Base-by-base conservation (phyloP, 192 early-diverging fungal genomes). In the Podila epicladia region DNA sequence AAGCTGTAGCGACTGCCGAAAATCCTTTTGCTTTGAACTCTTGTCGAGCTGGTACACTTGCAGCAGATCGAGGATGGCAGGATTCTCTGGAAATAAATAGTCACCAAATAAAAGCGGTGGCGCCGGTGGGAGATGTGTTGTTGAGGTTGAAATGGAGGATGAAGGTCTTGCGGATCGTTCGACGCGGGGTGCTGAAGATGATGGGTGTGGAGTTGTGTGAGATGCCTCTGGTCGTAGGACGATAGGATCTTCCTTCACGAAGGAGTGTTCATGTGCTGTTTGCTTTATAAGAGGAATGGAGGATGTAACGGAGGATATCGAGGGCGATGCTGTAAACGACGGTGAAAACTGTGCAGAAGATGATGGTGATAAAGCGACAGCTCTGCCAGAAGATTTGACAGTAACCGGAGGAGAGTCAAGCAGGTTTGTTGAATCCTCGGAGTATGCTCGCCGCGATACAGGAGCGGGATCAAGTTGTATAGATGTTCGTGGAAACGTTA, bases 41-140 rank as follows among this genome's bases (percentile, higher is more conserved):
- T 75, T 83, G 73, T 83, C 82, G 41, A 83, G 71, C n/a, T 63
- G 58, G 20, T 72, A 72, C 22, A 83, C 64, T n/a, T 83, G 74
- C 0, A 57, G 70, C 15, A 83, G 49, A 49, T 75, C 82, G 22
- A 51, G 67, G 5, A 83, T 33, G 9, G 77, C 62, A 4, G 77
- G 77, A 67, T 73, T 55, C 35, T 80, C 77, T 5, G 77, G 77
- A 62, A 80, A 80, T 8, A 60, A 49, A 31, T 80, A 80, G 58
- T 80, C 77, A 19, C 77, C 77, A 69, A 80, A 80, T 32, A 60
- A 69, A 19, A 80, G 38, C 20, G 75, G 70, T 9, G 64, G 15
- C 48, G 32, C 45, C 13, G 69, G 65, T 3, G 33, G 59, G 24
- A 41, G 13, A 4, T 58, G 49, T 8, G 53, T 9, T 58, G 26